A percentile compares a stretch with the other conserved stretches of the same genome.
Evolutionary conservation across 1,284 basidiomycete species (phyloP).

Genomic region (Tilletia horrida): DNA sequence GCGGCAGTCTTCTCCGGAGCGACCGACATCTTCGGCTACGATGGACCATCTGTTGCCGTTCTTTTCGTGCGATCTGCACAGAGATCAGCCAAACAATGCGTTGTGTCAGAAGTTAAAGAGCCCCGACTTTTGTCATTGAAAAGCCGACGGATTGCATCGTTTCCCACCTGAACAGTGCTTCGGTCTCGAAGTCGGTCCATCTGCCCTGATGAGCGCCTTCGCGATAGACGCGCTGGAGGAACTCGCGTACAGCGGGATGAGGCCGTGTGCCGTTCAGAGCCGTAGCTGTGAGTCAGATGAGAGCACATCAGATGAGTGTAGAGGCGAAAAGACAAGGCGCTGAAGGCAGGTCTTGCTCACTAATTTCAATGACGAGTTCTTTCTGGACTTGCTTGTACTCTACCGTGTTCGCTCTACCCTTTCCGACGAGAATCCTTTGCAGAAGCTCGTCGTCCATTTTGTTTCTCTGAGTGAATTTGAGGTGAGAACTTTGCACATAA

Average conservation of each 20-base stretch:
- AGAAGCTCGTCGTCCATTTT: background rate
- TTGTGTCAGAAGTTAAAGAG: too few species aligned
- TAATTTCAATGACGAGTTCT: background rate
- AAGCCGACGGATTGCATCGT: background rate
- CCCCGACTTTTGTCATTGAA: too few species aligned
- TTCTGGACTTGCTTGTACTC: background rate
- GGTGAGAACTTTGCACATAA: background rate
- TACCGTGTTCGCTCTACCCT: too few species aligned
- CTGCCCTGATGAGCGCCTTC: background rate
- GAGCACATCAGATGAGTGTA: too few species aligned
- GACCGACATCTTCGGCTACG: constrained; percentile 6
- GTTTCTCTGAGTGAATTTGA: background rate
- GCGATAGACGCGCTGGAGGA: background rate
- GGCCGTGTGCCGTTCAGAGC: constrained; percentile 10
- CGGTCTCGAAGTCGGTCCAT: background rate
- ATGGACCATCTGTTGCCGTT: background rate
- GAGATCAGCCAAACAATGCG: too few species aligned
- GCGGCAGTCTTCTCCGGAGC: constrained; percentile 8
- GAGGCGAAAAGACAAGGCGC: background rate
- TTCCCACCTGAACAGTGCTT: background rate
- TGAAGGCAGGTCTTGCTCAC: background rate
- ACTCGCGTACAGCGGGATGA: background rate
- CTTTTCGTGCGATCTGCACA: background rate
- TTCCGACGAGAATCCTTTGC: background rate
- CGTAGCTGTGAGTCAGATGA: background rate